A percentile compares a stretch with the other conserved stretches of the same genome.
Evolutionary conservation across 768 basidiomycete genomes (phyloP).

Genomic region (Antrodiella citrinella): DNA sequence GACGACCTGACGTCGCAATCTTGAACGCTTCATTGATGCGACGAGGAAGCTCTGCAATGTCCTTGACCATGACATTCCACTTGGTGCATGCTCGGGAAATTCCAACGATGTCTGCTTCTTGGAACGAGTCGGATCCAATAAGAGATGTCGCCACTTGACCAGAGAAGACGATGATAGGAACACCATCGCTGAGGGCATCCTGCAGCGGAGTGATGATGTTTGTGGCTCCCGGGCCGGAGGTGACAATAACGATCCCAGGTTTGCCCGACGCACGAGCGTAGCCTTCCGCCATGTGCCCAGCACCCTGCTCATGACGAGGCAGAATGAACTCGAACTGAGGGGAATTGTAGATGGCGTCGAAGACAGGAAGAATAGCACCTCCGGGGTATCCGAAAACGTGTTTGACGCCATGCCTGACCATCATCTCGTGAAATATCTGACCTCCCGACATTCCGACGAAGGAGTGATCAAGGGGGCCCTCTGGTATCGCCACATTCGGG

Average conservation of each 20-base stretch:
- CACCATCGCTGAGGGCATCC: conserved; percentile 90
- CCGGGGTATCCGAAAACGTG: conserved; percentile 98
- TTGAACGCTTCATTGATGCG: conserved; percentile 99
- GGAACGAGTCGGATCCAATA: conserved; percentile 98
- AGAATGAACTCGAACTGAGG: conserved; percentile 92
- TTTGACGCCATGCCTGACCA: conserved; percentile 93
- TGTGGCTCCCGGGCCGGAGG: conserved; percentile 95
- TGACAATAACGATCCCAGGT: conserved; percentile 96
- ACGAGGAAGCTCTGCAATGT: conserved; percentile 87
- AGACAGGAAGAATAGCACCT: conserved; percentile 98
- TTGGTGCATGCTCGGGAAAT: conserved; percentile 97
- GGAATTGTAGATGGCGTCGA: conserved; percentile 97
- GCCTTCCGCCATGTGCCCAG: conserved; percentile 98
- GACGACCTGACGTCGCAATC: conserved; percentile 94
- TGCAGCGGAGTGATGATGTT: conserved; percentile 99
- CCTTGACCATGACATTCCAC: conserved; percentile 99
- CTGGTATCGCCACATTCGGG: conserved; percentile 29
- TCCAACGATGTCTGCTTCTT: conserved; percentile 95
- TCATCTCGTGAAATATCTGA: conserved; percentile 99
- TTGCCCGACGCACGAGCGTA: conserved; percentile 97
- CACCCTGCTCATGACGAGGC: conserved; percentile 96
- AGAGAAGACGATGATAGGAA: conserved; percentile 90
- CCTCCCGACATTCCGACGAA: conserved; percentile 95
- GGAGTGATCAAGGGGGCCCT: conserved; percentile 59
- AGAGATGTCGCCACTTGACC: conserved; percentile 99